phyloP scores from a whole-genome alignment of 805 yeast genomes.

The Wickerhamiella nectarea region DNA sequence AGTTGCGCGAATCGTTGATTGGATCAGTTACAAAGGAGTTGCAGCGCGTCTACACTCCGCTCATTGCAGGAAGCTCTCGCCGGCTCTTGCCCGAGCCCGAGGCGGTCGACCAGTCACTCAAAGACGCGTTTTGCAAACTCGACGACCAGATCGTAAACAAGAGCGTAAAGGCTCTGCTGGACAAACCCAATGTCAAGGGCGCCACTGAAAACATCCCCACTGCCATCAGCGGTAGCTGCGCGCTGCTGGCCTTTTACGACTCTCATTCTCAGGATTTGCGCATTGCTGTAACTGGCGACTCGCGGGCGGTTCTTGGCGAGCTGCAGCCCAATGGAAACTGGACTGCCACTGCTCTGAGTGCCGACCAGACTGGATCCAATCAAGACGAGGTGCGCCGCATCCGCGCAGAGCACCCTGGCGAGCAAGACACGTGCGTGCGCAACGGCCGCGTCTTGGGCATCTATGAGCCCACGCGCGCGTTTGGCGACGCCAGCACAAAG shows the following conservation, averaged over 20 bases:
- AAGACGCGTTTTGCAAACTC: conserved; percentile 62
- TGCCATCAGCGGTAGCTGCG: conserved; percentile 92
- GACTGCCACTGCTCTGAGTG: conserved; percentile 75
- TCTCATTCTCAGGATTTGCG: conserved; percentile 54
- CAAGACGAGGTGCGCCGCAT: conserved; percentile 75
- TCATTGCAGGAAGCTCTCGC: conserved; percentile 31
- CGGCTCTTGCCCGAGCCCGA: conserved; percentile 51
- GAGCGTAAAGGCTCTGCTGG: conserved; percentile 54
- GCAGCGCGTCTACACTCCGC: conserved; percentile 41
- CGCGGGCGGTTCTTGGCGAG: conserved; percentile 76
- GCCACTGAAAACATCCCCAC: conserved; percentile 73
- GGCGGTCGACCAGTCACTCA: conserved; percentile 65
- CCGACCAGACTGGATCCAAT: conserved; percentile 91
- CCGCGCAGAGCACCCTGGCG: conserved; percentile 80
- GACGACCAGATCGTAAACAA: conserved; percentile 79
- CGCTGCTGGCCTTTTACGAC: conserved; percentile 75
- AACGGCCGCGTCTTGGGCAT: conserved; percentile 85
- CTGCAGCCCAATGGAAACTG: conserved; percentile 46
- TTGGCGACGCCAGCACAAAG: conserved; percentile 93
- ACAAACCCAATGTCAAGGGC: conserved; percentile 45
- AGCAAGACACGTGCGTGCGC: conserved; percentile 56
- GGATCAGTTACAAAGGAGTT: conserved; percentile 65
- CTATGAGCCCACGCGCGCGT: conserved; percentile 89
- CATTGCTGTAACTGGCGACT: conserved; percentile 94
- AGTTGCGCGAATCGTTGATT: conserved; percentile 65